Base-by-base conservation (phyloP, 345 rosid genomes). In the Dipteronia sinensis region DNA sequence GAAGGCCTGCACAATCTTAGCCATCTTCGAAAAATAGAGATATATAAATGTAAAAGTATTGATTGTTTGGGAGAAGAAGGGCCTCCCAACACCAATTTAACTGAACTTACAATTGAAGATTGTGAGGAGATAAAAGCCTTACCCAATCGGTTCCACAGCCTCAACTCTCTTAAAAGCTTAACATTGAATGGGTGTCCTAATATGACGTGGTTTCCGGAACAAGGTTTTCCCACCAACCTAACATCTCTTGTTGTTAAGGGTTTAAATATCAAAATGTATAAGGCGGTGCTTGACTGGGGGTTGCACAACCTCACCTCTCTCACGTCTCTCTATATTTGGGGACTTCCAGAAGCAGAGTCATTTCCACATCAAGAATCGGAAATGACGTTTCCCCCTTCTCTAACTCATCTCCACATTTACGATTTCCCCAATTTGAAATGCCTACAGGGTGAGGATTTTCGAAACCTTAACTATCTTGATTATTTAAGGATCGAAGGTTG, bases 311-410 rank as follows among this genome's bases (percentile, higher is more conserved):
- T 82, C 49, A 58, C 62, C 25, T 76, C 67, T 47, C 80, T 72
- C 15, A 25, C 8, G 25, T 3, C 10, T 2, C 77, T 79, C 4
- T 0, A 10, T 2, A 67, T 82, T 12, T 53, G 55, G 1, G 77
- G 75, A 62, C 58, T 20, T 10, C 42, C 82, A 7, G 12, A 78
- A 17, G 63, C 55, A 40, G 38, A 42, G 7, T 67, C 77, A 2
- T 82, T 72, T 68, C 80, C 72, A 7, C 53, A 71, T 1, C 80
- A 78, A 19, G 85, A 72, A 40, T 67, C n/a, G 23, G 67, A 59
- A 31, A 75, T 72, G 77, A 66, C 61, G 71, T 51, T 82, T 46
- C 78, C 82, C 15, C 13, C 42, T 59, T 75, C 82, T 12, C 55
- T 75, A 10, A 75, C 17, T 0, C 0, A 2, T 9, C 71, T 71